Conservation (phyloP, 176 grass and related monocot genomes). For the Cocos nucifera region DNA sequence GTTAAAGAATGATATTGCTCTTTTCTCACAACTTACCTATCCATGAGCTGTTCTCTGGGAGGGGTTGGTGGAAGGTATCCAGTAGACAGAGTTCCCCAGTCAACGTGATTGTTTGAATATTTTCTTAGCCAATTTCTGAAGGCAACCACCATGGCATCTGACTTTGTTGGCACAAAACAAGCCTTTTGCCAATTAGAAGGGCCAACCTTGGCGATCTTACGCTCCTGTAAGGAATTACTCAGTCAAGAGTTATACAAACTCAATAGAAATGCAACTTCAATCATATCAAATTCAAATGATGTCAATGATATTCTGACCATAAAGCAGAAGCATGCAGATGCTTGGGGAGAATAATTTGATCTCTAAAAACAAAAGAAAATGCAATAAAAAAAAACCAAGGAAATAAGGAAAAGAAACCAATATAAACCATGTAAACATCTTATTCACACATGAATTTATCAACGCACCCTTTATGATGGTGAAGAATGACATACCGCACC, state of each 20-base stretch:
- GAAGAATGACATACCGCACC: no score
- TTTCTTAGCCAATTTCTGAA: constrained; percentile 90
- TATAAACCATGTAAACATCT: no score
- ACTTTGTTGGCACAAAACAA: constrained; percentile 72
- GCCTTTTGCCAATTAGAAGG: constrained; percentile 50
- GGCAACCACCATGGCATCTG: constrained; percentile 65
- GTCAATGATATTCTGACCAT: no score
- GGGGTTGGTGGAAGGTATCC: constrained; percentile 48
- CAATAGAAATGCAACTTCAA: no score
- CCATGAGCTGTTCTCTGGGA: constrained; percentile 56
- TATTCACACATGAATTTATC: no score
- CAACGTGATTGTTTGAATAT: constrained; percentile 44
- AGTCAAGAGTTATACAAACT: not conserved
- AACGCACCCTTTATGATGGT: no score
- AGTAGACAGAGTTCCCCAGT: constrained; percentile 30
- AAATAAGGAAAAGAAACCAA: no score
- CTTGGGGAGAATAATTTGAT: no score
- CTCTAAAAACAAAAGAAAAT: no score
- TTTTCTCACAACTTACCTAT: constrained; percentile 34
- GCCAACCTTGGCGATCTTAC: constrained; percentile 37
- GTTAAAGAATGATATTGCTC: not conserved
- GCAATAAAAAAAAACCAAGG: no score
- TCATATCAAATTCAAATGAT: no score
- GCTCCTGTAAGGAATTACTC: constrained; percentile 36
- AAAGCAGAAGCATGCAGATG: no score